A percentile compares a stretch with the other conserved stretches of the same genome.
Evolutionary conservation across 768 basidiomycete species (phyloP).

Genomic region (Boletus edulis): DNA sequence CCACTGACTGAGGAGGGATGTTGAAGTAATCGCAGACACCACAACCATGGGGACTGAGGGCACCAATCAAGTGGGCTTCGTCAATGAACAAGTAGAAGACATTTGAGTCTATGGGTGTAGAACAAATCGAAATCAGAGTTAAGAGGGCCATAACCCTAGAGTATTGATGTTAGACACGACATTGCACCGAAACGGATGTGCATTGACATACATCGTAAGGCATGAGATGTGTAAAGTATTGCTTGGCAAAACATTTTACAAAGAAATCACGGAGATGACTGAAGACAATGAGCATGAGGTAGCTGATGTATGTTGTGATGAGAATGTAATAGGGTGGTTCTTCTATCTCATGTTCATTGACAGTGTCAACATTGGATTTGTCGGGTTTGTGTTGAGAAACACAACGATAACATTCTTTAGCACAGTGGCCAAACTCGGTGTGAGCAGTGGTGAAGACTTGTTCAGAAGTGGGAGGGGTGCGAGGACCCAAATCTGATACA

Average conservation of each 20-base stretch:
- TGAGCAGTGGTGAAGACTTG: slow-evolving; percentile 78
- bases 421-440: slow-evolving; percentile 91
- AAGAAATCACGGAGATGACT: slow-evolving; percentile 96
- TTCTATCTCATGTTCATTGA: slow-evolving; percentile 60
- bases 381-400: slow-evolving; percentile 55
- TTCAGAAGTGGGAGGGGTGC: slow-evolving; percentile 74
- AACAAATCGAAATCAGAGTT: slow-evolving; percentile 99
- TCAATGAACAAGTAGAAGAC: slow-evolving; percentile 94
- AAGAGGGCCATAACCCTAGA: slow-evolving; percentile 93
- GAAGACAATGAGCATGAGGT: slow-evolving; percentile 85
- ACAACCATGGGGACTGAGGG: slow-evolving; percentile 90
- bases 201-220: slow-evolving; percentile 65
- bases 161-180: background rate
- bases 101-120: slow-evolving; percentile 94
- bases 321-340: slow-evolving; percentile 94
- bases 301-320: slow-evolving; percentile 89
- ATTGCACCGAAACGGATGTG: slow-evolving; percentile 14
- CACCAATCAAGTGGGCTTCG: slow-evolving; percentile 97
- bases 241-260: slow-evolving; percentile 75
- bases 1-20: slow-evolving; percentile 74
- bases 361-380: slow-evolving; percentile 24
- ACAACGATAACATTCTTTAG: slow-evolving; percentile 68
- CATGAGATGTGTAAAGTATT: slow-evolving; percentile 77
- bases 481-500: slow-evolving; percentile 31
- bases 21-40: slow-evolving; percentile 95